Percentiles rank a stretch among this genome's conserved stretches.
Evolutionary conservation across 345 rosid genomes (phyloP).

Genomic region (Melaleuca quinquenervia): DNA sequence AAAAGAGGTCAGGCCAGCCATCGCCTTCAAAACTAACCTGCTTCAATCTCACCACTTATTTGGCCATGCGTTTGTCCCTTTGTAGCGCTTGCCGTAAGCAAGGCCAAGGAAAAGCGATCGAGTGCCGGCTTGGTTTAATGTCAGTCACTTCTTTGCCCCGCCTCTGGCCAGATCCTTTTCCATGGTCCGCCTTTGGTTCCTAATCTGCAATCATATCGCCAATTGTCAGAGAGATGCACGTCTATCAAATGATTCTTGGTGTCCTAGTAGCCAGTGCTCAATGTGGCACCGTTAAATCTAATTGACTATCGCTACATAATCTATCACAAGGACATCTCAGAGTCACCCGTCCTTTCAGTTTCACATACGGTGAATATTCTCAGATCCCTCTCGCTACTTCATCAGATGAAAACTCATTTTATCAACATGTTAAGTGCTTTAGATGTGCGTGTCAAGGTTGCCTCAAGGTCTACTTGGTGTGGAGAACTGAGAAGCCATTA

Average conservation of each 20-base stretch:
- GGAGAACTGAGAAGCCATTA: not conserved
- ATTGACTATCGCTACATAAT: not conserved
- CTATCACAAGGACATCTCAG: not conserved
- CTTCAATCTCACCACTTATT: not conserved
- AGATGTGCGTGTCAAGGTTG: not conserved
- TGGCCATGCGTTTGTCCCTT: not conserved
- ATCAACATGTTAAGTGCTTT: not conserved
- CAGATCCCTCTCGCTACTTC: not conserved
- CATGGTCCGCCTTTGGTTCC: conserved; percentile 61
- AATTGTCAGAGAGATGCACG: not conserved
- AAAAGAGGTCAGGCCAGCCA: not conserved
- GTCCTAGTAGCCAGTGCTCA: not conserved
- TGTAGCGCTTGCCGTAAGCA: not conserved
- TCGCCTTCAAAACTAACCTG: not conserved
- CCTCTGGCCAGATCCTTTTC: conserved; percentile 37
- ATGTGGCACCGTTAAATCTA: not conserved
- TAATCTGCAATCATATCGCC: conserved; percentile 21
- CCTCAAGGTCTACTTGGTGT: not conserved
- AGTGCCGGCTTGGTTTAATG: not conserved
- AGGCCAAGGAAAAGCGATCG: not conserved
- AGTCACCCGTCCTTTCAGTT: not conserved
- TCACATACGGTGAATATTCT: not conserved
- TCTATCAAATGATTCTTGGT: not conserved
- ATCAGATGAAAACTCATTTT: not conserved
- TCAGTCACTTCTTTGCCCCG: conserved; percentile 25